These are phyloP conservation scores for Tagetes patula DNA, from an alignment of 129 eudicot species.

Conservation along the genomic window DNA sequence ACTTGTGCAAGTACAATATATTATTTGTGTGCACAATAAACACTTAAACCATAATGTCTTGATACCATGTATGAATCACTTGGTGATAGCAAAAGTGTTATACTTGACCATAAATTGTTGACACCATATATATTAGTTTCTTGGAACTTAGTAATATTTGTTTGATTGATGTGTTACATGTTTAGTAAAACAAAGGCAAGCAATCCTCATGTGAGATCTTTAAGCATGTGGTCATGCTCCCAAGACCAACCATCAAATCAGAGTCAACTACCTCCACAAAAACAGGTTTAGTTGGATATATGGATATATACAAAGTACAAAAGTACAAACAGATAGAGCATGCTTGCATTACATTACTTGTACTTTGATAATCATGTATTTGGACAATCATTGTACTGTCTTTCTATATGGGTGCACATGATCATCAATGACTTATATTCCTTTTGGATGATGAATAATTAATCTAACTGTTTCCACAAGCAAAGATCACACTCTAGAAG, in stretches of 20 bases:
- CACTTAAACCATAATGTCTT: neutral
- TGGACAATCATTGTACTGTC: constrained; percentile 32
- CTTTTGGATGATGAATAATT: constrained; percentile 1
- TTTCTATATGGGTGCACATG: constrained; percentile 28
- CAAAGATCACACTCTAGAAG: neutral
- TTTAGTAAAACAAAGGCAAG: constrained; percentile 40
- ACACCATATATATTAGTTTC: neutral
- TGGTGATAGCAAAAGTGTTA: neutral
- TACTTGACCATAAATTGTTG: too few species aligned
- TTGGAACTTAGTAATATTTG: constrained; percentile 34
- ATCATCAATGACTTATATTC: constrained; percentile 24
- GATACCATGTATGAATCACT: neutral
- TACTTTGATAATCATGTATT: constrained; percentile 34
- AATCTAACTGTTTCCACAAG: neutral
- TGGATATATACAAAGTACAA: constrained; percentile 28
- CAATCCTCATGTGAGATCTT: constrained; percentile 55
- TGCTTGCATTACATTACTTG: constrained; percentile 34
- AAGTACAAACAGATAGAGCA: constrained; percentile 32
- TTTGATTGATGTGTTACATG: constrained; percentile 41
- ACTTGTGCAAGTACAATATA: too few species aligned
- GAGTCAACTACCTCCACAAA: constrained; percentile 41
- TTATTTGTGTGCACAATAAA: neutral
- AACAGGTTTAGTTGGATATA: constrained; percentile 24
- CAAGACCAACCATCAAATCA: constrained; percentile 30
- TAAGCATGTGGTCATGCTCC: constrained; percentile 56